Conservation (phyloP, 1,284 basidiomycete species). For the Ceratobasidium papillatum region DNA sequence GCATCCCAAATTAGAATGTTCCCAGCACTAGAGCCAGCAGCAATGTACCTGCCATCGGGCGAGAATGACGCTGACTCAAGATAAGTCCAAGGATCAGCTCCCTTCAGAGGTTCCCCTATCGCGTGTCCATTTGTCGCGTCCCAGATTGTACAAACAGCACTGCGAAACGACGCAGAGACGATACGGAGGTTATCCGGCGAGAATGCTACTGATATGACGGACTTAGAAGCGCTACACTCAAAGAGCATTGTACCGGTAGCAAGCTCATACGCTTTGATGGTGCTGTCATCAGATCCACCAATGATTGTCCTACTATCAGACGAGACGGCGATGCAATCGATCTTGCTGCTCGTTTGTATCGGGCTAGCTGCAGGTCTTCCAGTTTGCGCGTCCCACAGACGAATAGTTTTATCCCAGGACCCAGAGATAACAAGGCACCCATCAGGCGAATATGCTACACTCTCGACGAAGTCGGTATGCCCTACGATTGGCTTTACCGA, state of each 20-base stretch:
- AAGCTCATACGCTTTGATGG: constrained; percentile 38
- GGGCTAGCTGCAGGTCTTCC: not conserved
- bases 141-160: no score
- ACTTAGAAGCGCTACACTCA: constrained; percentile 43
- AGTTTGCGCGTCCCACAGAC: not conserved
- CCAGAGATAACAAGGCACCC: not conserved
- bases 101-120: not conserved
- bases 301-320: constrained; percentile 24
- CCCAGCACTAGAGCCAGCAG: not conserved
- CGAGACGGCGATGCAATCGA: constrained; percentile 19
- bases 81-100: not conserved
- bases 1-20: constrained; percentile 11
- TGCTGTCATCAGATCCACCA: constrained; percentile 36
- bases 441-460: not conserved
- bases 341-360: not conserved
- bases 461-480: not conserved
- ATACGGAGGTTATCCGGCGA: constrained; percentile 1
- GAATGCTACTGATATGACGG: constrained; percentile 15
- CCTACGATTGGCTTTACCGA: not conserved
- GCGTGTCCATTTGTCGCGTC: not conserved
- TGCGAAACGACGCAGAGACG: constrained; percentile 2
- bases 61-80: constrained; percentile 3
- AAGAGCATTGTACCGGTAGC: not conserved
- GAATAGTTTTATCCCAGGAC: not conserved
- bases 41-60: constrained; percentile 6